These are phyloP conservation scores for Penicillium sclerotigenum DNA, from an alignment of 2,329 filamentous ascomycete species.

Conservation along the genomic window DNA sequence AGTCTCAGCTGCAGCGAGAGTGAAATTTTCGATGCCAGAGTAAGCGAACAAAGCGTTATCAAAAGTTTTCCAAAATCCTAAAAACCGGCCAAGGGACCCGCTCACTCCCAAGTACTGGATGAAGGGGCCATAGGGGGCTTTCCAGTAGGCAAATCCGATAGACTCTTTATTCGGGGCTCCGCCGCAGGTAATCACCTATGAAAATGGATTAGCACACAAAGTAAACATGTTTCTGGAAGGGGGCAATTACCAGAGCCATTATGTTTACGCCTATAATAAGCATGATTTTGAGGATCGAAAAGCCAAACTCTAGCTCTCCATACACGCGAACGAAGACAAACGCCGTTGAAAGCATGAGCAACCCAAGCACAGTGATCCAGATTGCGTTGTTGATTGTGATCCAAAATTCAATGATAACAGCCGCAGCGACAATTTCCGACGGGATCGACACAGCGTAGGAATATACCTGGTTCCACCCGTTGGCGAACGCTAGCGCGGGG, in stretches of 20 bases:
- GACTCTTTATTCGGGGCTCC: constrained; percentile 31
- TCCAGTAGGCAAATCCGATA: constrained; percentile 46
- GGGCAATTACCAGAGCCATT: constrained; percentile 45
- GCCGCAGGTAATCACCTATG: constrained; percentile 36
- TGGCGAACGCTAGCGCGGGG: constrained; percentile 34
- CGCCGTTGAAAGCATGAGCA: constrained; percentile 34
- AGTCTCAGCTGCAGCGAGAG: constrained; percentile 53
- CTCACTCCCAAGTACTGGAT: constrained; percentile 39
- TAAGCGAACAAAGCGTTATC: constrained; percentile 27
- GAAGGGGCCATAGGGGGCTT: constrained; percentile 40
- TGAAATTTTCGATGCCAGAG: constrained; percentile 48
- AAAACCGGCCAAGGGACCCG: constrained; percentile 46
- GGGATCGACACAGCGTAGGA: constrained; percentile 34
- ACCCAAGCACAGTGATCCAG: constrained; percentile 42
- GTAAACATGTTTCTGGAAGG: neutral
- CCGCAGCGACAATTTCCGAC: constrained; percentile 32
- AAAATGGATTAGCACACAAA: neutral
- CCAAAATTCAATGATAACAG: constrained; percentile 36
- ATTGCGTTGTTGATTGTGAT: constrained; percentile 49
- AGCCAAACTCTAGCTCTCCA: constrained; percentile 54
- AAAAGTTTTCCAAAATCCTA: constrained; percentile 39
- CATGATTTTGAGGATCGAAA: constrained; percentile 56
- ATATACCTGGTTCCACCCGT: constrained; percentile 42
- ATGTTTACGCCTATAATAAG: constrained; percentile 62
- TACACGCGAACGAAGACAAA: constrained; percentile 41